Percentiles rank a stretch among this genome's conserved stretches.
These are phyloP conservation scores for Corchorus olitorius DNA, from an alignment of 345 rosid species.

Conservation along the genomic window DNA sequence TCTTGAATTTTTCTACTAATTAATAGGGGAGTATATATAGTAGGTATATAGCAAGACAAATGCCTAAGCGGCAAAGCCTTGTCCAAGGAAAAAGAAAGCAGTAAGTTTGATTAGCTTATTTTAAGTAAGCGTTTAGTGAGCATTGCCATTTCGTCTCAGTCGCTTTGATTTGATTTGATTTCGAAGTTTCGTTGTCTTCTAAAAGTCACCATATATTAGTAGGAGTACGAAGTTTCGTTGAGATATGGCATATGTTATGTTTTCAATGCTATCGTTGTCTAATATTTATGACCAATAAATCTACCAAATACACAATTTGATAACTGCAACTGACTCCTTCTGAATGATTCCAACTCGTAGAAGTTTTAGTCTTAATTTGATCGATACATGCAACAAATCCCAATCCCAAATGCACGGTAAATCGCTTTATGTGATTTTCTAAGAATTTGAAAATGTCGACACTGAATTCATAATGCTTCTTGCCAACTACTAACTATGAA, in stretches of 20 bases:
- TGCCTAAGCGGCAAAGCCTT: not conserved
- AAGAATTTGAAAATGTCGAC: too few species aligned
- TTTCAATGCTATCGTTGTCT: not conserved
- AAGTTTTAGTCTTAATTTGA: not conserved
- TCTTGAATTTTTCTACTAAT: not conserved
- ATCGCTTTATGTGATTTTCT: too few species aligned
- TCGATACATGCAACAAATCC: not conserved
- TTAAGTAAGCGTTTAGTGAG: too few species aligned
- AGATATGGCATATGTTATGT: not conserved
- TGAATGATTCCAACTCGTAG: too few species aligned
- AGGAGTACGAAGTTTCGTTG: not conserved
- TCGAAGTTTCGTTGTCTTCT: not conserved
- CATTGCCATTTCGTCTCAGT: not conserved
- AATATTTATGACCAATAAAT: not conserved
- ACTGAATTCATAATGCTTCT: too few species aligned
- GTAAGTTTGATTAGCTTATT: too few species aligned
- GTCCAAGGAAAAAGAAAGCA: not conserved
- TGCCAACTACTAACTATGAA: too few species aligned
- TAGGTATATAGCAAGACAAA: not conserved
- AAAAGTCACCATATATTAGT: not conserved
- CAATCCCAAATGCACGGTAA: not conserved
- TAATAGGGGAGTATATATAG: not conserved
- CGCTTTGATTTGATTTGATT: not conserved
- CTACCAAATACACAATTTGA: not conserved
- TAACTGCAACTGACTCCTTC: not conserved